Percentiles rank a stretch among this genome's conserved stretches.
Conservation (phyloP, 2,329 filamentous ascomycete genomes). For the Fusarium lateritium region DNA sequence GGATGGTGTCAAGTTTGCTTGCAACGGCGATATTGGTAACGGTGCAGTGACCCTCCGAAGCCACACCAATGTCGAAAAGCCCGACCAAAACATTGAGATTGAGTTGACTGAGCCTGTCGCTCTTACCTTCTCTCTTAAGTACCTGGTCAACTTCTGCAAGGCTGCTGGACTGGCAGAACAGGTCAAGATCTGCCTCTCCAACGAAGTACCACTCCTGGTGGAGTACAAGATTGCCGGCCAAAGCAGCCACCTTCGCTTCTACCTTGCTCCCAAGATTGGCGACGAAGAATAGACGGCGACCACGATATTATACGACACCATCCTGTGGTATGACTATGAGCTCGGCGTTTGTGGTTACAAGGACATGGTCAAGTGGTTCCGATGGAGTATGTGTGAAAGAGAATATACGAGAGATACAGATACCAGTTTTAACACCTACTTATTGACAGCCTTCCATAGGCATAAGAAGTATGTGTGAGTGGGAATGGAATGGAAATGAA, state of each 20-base stretch:
- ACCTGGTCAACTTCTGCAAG: slow-evolving; percentile 99
- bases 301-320: slow-evolving; percentile 31
- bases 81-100: slow-evolving; percentile 87
- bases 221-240: slow-evolving; percentile 90
- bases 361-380: slow-evolving; percentile 33
- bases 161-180: slow-evolving; percentile 84
- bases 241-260: slow-evolving; percentile 96
- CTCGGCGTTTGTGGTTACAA: slow-evolving; percentile 35
- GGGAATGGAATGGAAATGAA: slow-evolving; percentile 26
- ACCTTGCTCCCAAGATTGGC: slow-evolving; percentile 84
- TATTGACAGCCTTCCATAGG: slow-evolving; percentile 16
- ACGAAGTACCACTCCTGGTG: slow-evolving; percentile 95
- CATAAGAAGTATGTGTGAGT: slow-evolving; percentile 7
- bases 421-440: slow-evolving; percentile 29
- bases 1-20: slow-evolving; percentile 96
- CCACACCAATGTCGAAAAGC: slow-evolving; percentile 91
- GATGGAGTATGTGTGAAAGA: slow-evolving; percentile 20
- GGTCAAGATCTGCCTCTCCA: slow-evolving; percentile 94
- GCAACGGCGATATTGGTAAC: slow-evolving; percentile 94
- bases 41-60: slow-evolving; percentile 92
- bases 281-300: slow-evolving; percentile 55
- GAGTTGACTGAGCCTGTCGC: slow-evolving; percentile 92
- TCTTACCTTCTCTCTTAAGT: slow-evolving; percentile 98
- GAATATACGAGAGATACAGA: slow-evolving; percentile 36
- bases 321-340: slow-evolving; percentile 36